Evolutionary conservation across 163 green algal species (phyloP), one percentile per base, ranked within the genome.

Genomic region (Scenedesmus sp.): DNA sequence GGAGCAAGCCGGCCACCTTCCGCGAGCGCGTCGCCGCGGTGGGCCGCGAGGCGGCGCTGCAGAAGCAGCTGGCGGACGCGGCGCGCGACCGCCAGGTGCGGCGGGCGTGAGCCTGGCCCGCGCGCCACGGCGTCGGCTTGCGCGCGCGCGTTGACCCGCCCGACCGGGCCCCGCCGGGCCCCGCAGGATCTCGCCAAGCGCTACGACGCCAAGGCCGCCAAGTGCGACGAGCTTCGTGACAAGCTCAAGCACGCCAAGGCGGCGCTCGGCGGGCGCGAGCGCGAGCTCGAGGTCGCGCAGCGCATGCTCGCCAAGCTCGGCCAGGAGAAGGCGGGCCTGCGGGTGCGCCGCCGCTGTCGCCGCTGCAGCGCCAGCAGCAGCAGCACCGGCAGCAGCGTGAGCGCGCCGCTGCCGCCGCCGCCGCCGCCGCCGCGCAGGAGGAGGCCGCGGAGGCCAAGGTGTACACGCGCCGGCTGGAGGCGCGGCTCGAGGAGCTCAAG

Each of bases 1-100:
- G 13, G 2, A 31, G 18, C 4, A 15, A 44, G 28, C 39, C 62
- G 15, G 60, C n/a, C 45, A 47, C 22, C 3, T 77, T 77, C 53
- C 66, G 57, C 15, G 50, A 77, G n/a, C 69, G 69, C 24, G 33
- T n/a, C 22, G 69, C 54, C 48, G 69, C 69, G 26, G 69, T 77
- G n/a, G 69, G 69, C 10, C 56, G 54, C 36, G 54, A 77, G 17
- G 69, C 69, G 24, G 54, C 69, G 22, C 36, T 77, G 39, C 50
- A 77, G 39, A 77, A 77, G 54, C 69, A 77, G 69, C 69, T 77
- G 26, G 53, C 58, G 33, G 69, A 77, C 36, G 54, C 54, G n/a
- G 26, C 13, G 18, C 62, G 58, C 7, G 54, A 67, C 24, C 31
- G 36, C 3, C 69, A 77, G 69, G 69, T 77, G 50, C 47, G n/a